Percentiles rank a stretch among this genome's conserved stretches.
These are phyloP conservation scores for Capsella rubella DNA, from an alignment of 441 rosid species.

Conservation along the genomic window DNA sequence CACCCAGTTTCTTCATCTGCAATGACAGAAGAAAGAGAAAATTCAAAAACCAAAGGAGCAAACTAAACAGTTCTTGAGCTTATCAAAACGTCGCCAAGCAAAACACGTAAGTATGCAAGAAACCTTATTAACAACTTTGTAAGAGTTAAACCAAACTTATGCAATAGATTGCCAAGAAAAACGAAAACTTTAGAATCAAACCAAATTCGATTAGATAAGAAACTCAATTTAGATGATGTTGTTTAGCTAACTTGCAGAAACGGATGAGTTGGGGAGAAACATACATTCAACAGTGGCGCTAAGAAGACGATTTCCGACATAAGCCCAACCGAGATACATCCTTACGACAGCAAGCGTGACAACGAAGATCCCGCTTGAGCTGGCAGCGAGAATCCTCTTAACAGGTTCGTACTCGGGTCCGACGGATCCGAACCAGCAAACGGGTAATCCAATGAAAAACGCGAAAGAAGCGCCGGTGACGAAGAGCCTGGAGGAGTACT, in stretches of 20 bases:
- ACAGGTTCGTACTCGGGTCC: constrained; percentile 70
- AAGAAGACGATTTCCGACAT: constrained; percentile 92
- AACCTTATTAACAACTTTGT: background rate
- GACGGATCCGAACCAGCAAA: constrained; percentile 81
- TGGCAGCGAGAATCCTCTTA: constrained; percentile 60
- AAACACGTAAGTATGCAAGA: background rate
- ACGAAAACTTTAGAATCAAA: background rate
- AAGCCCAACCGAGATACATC: constrained; percentile 98
- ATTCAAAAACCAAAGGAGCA: background rate
- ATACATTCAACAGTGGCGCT: constrained; percentile 95
- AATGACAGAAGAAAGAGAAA: constrained; percentile 22
- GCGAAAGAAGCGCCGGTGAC: constrained; percentile 79
- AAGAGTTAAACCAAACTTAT: too few relatives aligned
- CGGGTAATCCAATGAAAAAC: constrained; percentile 75
- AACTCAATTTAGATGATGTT: background rate
- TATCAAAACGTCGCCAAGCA: background rate
- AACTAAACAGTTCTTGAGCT: background rate
- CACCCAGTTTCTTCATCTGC: constrained; percentile 99
- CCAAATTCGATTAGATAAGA: constrained; percentile 10
- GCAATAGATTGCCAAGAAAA: too few relatives aligned
- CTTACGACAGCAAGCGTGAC: constrained; percentile 83
- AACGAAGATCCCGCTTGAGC: constrained; percentile 78
- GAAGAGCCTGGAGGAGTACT: constrained; percentile 66
- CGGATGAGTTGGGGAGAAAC: background rate
- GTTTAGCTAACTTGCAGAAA: background rate